Conservation (phyloP, 192 early-diverging fungal species). For the Backusella liffmaniae region DNA sequence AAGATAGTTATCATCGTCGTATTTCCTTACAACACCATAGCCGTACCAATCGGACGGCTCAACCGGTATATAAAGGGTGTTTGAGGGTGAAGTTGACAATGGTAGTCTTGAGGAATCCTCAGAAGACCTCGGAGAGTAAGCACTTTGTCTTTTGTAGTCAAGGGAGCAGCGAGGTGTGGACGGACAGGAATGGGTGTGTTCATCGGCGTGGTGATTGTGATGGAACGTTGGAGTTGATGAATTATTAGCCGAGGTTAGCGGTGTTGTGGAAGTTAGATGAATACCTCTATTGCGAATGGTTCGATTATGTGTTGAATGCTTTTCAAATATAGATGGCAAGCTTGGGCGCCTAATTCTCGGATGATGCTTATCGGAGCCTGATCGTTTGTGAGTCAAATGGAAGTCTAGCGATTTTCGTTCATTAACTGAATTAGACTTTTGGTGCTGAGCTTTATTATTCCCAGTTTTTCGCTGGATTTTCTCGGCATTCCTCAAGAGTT, state of each 20-base stretch:
- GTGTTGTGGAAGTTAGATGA: not conserved
- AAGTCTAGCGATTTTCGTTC: not conserved
- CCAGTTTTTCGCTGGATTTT: not conserved
- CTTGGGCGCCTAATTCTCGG: slow-evolving; percentile 24
- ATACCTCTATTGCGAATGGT: not conserved
- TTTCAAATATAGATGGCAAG: slow-evolving; percentile 17
- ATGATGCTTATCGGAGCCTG: not conserved
- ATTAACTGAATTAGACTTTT: not conserved
- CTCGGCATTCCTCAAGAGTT: slow-evolving; percentile 4
- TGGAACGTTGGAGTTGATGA: not conserved
- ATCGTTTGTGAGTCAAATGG: not conserved
- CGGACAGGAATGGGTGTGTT: not conserved
- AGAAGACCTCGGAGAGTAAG: not conserved
- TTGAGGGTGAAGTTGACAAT: not conserved
- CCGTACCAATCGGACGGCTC: slow-evolving; percentile 12
- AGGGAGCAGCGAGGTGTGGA: not conserved
- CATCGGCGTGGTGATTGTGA: not conserved
- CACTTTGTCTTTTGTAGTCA: not conserved
- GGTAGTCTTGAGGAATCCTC: not conserved
- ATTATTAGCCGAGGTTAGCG: not conserved
- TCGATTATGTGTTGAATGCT: not conserved
- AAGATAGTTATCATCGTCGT: slow-evolving; percentile 24
- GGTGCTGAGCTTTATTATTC: not conserved
- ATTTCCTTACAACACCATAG: slow-evolving; percentile 11
- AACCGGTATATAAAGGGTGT: not conserved